Base-by-base conservation (phyloP, 352 stramenopile species). In the Pythium volutum region DNA sequence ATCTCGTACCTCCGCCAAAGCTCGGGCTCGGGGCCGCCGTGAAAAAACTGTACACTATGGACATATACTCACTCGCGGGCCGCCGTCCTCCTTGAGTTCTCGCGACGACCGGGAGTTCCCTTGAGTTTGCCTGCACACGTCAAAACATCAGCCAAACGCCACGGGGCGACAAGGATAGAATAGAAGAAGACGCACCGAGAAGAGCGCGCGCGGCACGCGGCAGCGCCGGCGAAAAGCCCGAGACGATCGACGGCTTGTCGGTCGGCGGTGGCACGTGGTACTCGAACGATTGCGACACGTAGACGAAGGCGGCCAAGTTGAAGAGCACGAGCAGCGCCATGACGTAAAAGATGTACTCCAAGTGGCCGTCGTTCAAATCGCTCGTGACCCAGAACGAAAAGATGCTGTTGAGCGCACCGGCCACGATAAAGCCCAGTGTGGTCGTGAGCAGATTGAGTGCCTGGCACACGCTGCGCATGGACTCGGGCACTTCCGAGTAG, bases 321-420 rank as follows among this genome's bases (percentile, higher is more conserved):
- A 92, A 38, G 7, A 92, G 54, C 22, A 91, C 79, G 25, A 95
- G 71, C 6, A 88, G 46, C 29, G 81, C 84, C 73, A 94, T 73
- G 64, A 93, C 73, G 66, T 80, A 94, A 71, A 92, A 98, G 57
- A 97, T 97, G 51, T 84, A 77, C 73, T 97, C 90, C 29, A 98
- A 74, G 33, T 91, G 75, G 45, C 91, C 91, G 31, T 95, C 67
- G 74, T 98, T 97, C 41, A 98, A 66, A 64, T 98, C 79, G 43
- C 75, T 91, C 27, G 91, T 85, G 61, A 98, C 62, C 90, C 91
- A 97, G 66, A 94, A 89, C 22, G 86, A 93, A 61, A 95, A 93
- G 51, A 93, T 87, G 66, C 83, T 95, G 74, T 94, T 95, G 46
- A 94, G 66, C 2, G 78, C 84, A 1, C 82, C 86, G 1, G 79